Evolutionary conservation across 139 green algal genomes (phyloP).

Genomic region (Volvox reticuliferus): DNA sequence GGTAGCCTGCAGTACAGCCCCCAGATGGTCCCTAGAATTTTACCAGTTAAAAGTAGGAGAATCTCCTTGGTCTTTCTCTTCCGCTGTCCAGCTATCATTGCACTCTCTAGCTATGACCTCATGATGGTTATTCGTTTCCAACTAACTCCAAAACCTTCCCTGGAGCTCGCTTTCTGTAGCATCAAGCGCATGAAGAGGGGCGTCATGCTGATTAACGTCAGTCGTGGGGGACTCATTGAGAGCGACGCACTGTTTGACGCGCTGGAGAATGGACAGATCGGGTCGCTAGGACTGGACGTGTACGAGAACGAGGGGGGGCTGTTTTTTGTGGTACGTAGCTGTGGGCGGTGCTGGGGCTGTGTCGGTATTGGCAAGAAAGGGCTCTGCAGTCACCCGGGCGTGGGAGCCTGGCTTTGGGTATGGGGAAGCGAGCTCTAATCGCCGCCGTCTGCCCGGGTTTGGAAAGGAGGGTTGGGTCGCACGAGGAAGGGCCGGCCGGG

Average conservation of each 20-base stretch:
- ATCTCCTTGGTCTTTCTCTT: too few species aligned
- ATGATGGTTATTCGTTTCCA: too few species aligned
- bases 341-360: background rate
- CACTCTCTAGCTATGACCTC: too few species aligned
- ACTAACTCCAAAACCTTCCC: background rate
- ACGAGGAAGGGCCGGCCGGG: too few species aligned
- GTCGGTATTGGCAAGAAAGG: background rate
- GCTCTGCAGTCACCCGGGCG: background rate
- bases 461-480: too few species aligned
- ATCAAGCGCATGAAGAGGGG: conserved; percentile 77
- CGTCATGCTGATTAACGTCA: conserved; percentile 70
- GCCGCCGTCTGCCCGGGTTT: too few species aligned
- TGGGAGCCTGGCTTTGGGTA: background rate
- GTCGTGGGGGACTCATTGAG: conserved; percentile 83
- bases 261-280: conserved; percentile 69
- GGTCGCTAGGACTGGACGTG: conserved; percentile 66
- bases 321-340: conserved; percentile 54
- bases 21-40: too few species aligned
- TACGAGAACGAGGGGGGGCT: conserved; percentile 49
- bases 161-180: conserved; percentile 28
- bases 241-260: conserved; percentile 71
- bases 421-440: too few species aligned
- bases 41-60: too few species aligned
- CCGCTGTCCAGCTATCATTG: too few species aligned
- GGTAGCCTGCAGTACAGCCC: too few species aligned